Conservation (phyloP, 306 rosid genomes). For the Glycine soja region DNA sequence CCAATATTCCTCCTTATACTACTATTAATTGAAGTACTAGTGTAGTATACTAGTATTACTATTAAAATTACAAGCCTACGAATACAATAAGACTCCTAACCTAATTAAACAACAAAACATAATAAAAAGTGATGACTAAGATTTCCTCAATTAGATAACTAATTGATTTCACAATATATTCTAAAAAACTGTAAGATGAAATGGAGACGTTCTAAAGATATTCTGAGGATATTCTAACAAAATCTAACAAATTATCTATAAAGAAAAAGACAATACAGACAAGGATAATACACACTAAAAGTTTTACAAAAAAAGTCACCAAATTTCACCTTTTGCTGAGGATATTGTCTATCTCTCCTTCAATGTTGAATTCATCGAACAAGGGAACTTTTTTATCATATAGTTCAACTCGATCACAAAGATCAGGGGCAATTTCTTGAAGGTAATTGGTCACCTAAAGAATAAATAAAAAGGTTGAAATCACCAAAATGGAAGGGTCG, state of each 20-base stretch:
- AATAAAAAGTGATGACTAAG: conserved; percentile 3
- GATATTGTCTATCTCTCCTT: conserved; percentile 86
- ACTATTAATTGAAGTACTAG: neutral
- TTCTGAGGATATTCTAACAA: conserved; percentile 1
- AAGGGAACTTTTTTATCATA: conserved; percentile 77
- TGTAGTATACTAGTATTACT: conserved; percentile 22
- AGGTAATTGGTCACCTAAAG: conserved; percentile 92
- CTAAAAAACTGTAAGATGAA: neutral
- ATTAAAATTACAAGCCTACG: neutral
- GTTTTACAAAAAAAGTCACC: conserved; percentile 42
- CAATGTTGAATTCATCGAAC: conserved; percentile 86
- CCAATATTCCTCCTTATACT: conserved; percentile 3
- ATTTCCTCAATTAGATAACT: conserved; percentile 24
- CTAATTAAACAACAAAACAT: conserved; percentile 15
- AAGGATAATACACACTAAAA: conserved; percentile 17
- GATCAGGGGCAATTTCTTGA: conserved; percentile 97
- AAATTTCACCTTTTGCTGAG: conserved; percentile 82
- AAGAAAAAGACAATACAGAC: conserved; percentile 10
- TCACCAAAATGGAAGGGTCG: conserved; percentile 32
- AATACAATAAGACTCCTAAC: neutral
- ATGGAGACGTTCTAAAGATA: neutral
- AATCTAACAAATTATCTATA: neutral
- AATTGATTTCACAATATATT: neutral
- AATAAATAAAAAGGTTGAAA: conserved; percentile 39
- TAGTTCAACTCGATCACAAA: conserved; percentile 88